Evolutionary conservation across 768 basidiomycete species (phyloP).

Genomic region (Boletellus sp.): DNA sequence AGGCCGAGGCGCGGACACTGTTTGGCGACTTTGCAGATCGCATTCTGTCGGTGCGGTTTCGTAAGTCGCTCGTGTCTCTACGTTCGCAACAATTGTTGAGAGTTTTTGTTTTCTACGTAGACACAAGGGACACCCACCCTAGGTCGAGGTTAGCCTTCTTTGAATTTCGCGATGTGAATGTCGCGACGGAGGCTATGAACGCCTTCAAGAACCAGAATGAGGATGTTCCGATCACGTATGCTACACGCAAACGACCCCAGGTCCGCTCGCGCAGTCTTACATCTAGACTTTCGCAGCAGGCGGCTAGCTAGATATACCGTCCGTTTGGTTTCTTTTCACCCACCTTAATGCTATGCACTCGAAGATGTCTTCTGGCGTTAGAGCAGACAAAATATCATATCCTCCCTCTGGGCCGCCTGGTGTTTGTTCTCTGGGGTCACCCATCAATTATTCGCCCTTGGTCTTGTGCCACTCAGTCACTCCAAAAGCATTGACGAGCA

Average conservation of each 20-base stretch:
- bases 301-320: not conserved
- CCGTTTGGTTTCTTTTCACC: not conserved
- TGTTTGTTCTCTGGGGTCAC: not conserved
- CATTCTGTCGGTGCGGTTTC: slow-evolving; percentile 30
- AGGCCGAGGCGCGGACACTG: slow-evolving; percentile 22
- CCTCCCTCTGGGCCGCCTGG: not conserved
- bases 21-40: slow-evolving; percentile 20
- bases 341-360: slow-evolving; percentile 1
- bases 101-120: slow-evolving; percentile 26
- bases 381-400: slow-evolving; percentile 1
- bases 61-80: slow-evolving; percentile 12
- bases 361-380: not conserved
- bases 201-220: slow-evolving; percentile 29
- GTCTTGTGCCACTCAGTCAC: too few relatives aligned
- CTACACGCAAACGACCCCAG: slow-evolving; percentile 12
- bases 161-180: slow-evolving; percentile 45
- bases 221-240: slow-evolving; percentile 12
- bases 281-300: slow-evolving; percentile 19
- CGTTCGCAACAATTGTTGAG: not conserved
- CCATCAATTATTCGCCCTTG: too few relatives aligned
- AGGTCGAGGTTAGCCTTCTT: slow-evolving; percentile 45
- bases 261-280: slow-evolving; percentile 5
- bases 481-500: too few relatives aligned
- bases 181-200: slow-evolving; percentile 47
- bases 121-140: slow-evolving; percentile 29